phyloP scores from a whole-genome alignment of 1,284 basidiomycete genomes.

The Ustilago bromivora region DNA sequence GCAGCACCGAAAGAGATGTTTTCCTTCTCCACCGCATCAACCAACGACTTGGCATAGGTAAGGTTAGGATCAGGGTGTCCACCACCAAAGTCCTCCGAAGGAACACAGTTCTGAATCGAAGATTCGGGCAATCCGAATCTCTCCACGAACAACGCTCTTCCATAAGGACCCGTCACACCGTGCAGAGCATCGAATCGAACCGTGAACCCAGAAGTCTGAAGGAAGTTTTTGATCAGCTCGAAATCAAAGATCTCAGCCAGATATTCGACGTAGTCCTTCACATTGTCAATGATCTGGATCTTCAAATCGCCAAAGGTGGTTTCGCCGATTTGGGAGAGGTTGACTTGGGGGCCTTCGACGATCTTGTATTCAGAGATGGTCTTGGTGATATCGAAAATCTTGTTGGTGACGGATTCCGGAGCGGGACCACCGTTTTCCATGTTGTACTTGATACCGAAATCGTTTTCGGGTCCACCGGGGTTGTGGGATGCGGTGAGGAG shows the following conservation, averaged over 20 bases:
- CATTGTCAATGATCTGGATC: constrained; percentile 93
- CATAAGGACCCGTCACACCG: constrained; percentile 98
- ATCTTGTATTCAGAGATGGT: constrained; percentile 86
- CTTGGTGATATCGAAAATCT: constrained; percentile 92
- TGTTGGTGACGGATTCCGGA: constrained; percentile 91
- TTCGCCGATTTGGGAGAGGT: constrained; percentile 85
- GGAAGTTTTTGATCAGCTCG: constrained; percentile 88
- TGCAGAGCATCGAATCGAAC: constrained; percentile 96
- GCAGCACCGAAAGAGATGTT: constrained; percentile 94
- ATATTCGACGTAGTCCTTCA: constrained; percentile 86
- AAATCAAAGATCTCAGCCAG: constrained; percentile 95
- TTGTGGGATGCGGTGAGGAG: constrained; percentile 98
- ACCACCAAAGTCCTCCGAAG: constrained; percentile 93
- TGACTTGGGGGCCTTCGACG: constrained; percentile 83
- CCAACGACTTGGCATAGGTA: constrained; percentile 94
- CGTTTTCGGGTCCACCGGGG: constrained; percentile 94
- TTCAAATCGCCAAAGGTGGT: constrained; percentile 77
- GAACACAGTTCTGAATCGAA: constrained; percentile 90
- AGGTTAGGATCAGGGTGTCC: constrained; percentile 98
- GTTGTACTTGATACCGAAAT: constrained; percentile 99
- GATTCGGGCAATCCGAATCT: constrained; percentile 82
- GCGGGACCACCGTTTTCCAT: constrained; percentile 96
- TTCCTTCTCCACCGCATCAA: constrained; percentile 88
- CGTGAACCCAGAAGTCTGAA: constrained; percentile 77
- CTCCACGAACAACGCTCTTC: constrained; percentile 86